Percentiles rank a stretch among this genome's conserved stretches.
Conservation (phyloP, 2,329 filamentous ascomycete species). For the Ascosphaera aggregata region DNA sequence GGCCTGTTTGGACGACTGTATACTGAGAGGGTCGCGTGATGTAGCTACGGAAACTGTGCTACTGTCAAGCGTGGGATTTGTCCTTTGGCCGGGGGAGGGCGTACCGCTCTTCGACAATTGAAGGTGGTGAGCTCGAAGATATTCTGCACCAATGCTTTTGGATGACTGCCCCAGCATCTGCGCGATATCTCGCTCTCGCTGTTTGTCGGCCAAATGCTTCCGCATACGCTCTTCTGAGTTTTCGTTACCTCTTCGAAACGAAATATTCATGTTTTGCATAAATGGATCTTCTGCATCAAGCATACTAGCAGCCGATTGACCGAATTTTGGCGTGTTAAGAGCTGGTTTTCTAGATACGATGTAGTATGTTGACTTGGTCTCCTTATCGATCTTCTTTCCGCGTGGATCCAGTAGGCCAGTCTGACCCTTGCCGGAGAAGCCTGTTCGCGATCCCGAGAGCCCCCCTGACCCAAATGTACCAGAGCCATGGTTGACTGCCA, state of each 20-base stretch:
- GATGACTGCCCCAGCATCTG: constrained; percentile 15
- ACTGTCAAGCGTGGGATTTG: neutral
- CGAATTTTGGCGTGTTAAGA: constrained; percentile 7
- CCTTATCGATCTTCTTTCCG: constrained; percentile 13
- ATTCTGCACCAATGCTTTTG: constrained; percentile 19
- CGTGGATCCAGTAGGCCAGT: neutral
- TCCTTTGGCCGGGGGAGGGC: constrained; percentile 2
- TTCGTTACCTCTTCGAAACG: constrained; percentile 14
- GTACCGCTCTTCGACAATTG: constrained; percentile 3
- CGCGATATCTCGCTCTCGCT: constrained; percentile 22
- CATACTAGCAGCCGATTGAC: constrained; percentile 16
- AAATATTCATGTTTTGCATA: constrained; percentile 15
- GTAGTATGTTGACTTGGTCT: constrained; percentile 22
- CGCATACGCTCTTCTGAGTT: constrained; percentile 20
- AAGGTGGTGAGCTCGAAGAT: constrained; percentile 17
- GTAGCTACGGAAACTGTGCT: neutral
- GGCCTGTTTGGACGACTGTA: constrained; percentile 12
- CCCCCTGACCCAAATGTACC: constrained; percentile 22
- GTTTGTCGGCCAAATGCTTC: constrained; percentile 18
- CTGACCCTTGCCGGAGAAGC: constrained; percentile 10
- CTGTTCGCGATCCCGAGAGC: constrained; percentile 19
- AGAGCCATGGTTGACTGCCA: constrained; percentile 56
- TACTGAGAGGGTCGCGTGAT: constrained; percentile 7
- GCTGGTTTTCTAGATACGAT: constrained; percentile 14
- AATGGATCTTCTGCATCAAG: constrained; percentile 22